Base-by-base conservation (phyloP, 352 stramenopile genomes). In the Phytophthora fragariae region DNA sequence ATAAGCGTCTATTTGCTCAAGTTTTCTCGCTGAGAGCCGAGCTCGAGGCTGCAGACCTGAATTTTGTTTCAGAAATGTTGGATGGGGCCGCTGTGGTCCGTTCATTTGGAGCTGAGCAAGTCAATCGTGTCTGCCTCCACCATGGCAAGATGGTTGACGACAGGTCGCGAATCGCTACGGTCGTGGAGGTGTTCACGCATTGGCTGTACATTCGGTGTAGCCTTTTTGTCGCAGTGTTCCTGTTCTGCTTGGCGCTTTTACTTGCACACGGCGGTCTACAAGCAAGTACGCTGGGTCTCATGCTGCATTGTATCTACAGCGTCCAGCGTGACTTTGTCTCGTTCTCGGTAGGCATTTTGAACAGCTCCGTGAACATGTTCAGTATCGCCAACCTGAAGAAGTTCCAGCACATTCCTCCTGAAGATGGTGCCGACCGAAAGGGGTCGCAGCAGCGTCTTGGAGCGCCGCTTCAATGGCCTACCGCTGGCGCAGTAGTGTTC, bases 401-500 rank as follows among this genome's bases (percentile, higher is more conserved):
- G n/a, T 70, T 95, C 3, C 89, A 88, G 56, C 92, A 93, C 53
- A 86, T 89, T 41, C 74, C 90, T 8, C 62, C 68, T 6, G 79
- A 85, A 62, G 67, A 85, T 17, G 50, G 54, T 10, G 56, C 35
- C 10, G 27, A 67, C 11, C 56, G 33, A 5, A 73, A 76, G 5
- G 55, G 33, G 1, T 15, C 35, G 2, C 60, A 52, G 17, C 62
- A 67, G 29, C 70, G 64, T 7, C 15, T 59, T 1, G 55, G 68
- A n/a, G 57, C 55, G 17, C 61, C 72, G 5, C 33, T 62, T 12
- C 66, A 60, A 50, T 98, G 93, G 93, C 93, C 92, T 3, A 55
- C 68, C 4, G 62, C 81, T 4, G 94, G 94, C 52, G 65, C 72
- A 15, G 66, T 98, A 1, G 67, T 84, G 19, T 97, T 98, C 73